Evolutionary conservation across 306 rosid genomes (phyloP), one percentile per base, ranked within the genome.

Genomic region (Morella rubra): DNA sequence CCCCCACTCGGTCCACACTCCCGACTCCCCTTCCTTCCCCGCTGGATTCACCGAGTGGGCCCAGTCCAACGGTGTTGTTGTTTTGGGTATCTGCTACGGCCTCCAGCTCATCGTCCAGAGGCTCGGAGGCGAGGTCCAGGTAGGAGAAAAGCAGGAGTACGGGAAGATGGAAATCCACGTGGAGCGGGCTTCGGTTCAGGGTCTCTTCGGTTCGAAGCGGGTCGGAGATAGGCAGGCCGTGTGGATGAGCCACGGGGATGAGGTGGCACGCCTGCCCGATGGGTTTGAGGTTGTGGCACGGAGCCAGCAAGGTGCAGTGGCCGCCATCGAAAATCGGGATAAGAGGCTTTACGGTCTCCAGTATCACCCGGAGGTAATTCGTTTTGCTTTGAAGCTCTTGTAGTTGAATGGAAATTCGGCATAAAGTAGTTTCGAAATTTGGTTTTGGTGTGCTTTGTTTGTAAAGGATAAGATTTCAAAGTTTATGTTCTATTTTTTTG

Each of bases 191-290:
- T 74, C 83, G 4, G 64, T 73, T 4, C 73, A 80, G 8, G 93
- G 87, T 7, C 79, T 95, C 12, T 95, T 77, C 12, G 86, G 85
- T 27, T 10, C 75, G 11, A 83, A 81, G 37, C 66, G 52, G 8
- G 83, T 89, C 1, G 97, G 97, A 32, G 84, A 77, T 20, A 80
- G 61, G 42, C 86, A 90, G 84, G 78, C 71, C 7, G 99, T 95
- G 44, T 95, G 99, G 97, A 92, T 95, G 99, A 95, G 99, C 82
- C 99, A 95, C 56, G 97, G 99, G 5, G 97, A 95, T 32, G 99
- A 95, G 84, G 97, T 85, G 15, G 90, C 73, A 0, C 52, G 58
- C 16, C 78, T 92, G 53, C 99, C 99, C 1, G 37, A 68, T 0
- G 99, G 96, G 32, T 95, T 95, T 69, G 74, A 87, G 27, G 96